Evolutionary conservation across 139 green algal genomes (phyloP).

Genomic region (Mesotaenium endlicherianum): DNA sequence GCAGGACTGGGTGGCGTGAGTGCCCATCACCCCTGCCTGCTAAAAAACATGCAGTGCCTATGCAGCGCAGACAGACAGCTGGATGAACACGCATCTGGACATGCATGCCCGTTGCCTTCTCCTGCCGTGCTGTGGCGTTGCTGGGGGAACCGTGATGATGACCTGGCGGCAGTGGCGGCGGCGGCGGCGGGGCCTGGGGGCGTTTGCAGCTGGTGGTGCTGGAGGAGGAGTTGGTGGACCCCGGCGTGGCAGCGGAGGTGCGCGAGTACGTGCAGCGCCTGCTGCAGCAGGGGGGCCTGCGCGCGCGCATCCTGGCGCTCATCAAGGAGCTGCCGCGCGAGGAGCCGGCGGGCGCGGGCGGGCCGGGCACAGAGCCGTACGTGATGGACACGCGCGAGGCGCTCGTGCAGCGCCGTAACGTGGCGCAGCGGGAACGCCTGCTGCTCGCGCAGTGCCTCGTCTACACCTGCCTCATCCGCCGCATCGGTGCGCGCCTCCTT

Average conservation of each 20-base stretch:
- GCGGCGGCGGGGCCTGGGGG: background rate
- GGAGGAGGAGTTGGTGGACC: background rate
- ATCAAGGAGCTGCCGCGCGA: conserved; percentile 35
- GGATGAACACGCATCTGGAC: background rate
- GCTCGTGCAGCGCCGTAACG: conserved; percentile 3
- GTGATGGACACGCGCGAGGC: conserved; percentile 34
- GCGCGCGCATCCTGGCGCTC: conserved; percentile 21
- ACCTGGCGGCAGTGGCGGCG: background rate
- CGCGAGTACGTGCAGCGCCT: conserved; percentile 24
- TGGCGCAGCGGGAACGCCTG: conserved; percentile 30
- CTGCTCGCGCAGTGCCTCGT: conserved; percentile 40
- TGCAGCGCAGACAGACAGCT: too few species aligned
- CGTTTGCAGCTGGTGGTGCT: conserved; percentile 38
- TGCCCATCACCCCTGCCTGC: too few species aligned
- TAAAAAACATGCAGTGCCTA: too few species aligned
- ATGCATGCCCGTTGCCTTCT: background rate
- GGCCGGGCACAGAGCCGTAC: conserved; percentile 10
- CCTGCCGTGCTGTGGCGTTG: background rate
- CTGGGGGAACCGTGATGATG: background rate
- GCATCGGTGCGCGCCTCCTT: background rate
- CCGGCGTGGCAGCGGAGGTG: background rate
- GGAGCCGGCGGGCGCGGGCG: background rate
- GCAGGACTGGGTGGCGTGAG: too few species aligned
- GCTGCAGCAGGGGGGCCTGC: conserved; percentile 12
- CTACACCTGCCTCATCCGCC: conserved; percentile 21